A percentile compares a stretch with the other conserved stretches of the same genome.
Conservation (phyloP, 2,329 filamentous ascomycete species). For the Penicillium palitans region DNA sequence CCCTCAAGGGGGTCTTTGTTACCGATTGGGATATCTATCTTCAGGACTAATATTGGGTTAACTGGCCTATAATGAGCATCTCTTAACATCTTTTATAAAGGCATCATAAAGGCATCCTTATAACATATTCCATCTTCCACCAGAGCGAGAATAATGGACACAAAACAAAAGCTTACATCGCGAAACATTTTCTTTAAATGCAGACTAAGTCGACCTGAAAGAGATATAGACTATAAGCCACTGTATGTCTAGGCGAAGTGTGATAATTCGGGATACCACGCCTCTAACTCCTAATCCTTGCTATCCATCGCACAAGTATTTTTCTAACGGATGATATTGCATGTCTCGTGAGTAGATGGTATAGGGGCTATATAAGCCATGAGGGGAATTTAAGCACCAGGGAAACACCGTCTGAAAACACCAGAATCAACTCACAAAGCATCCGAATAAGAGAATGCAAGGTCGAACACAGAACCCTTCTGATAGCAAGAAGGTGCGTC, state of each 20-base stretch:
- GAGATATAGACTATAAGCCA: background rate
- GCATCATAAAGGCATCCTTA: background rate
- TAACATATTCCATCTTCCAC: background rate
- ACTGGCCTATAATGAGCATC: too few species aligned
- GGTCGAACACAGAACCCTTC: background rate
- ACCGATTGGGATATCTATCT: background rate
- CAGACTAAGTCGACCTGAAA: background rate
- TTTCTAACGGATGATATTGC: constrained; percentile 2
- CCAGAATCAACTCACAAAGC: background rate
- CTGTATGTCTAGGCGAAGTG: background rate
- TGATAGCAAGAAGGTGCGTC: background rate
- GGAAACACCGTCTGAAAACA: constrained; percentile 4
- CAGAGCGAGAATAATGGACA: background rate
- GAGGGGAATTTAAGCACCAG: background rate
- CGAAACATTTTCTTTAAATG: background rate
- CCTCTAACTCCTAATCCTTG: background rate
- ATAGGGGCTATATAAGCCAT: constrained; percentile 5
- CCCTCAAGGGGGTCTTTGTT: background rate
- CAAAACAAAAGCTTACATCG: background rate
- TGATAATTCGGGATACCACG: background rate
- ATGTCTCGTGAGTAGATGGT: constrained; percentile 5
- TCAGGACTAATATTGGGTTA: background rate
- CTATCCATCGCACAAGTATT: background rate
- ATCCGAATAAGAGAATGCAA: background rate
- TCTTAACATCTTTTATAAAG: background rate